Evolutionary conservation across 164 flowering plant species (phyloP), one percentile per base, ranked within the genome.

Genomic region (Protea cynaroides): DNA sequence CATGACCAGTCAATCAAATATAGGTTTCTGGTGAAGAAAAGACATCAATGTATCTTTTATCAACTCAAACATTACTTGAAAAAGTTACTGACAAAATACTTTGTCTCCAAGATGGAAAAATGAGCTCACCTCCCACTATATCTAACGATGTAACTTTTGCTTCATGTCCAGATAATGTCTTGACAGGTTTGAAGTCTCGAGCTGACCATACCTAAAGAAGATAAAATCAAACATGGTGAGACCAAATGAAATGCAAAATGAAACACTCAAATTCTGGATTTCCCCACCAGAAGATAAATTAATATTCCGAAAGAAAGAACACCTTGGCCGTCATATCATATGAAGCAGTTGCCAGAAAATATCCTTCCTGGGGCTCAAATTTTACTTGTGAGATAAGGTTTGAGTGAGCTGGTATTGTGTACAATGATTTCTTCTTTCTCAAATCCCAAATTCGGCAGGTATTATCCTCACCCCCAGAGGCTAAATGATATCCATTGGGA

Each of bases 291-390:
- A 15, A 53, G 11, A 58, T 51, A 29, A 8, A n/a, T 64, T 13
- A 13, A 7, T 47, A 29, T 13, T 49, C 0, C 43, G 49, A 67
- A 65, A 56, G 25, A 51, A 52, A 17, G 0, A 57, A 25, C 61
- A 92, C 99, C 97, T 90, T 91, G 17, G 88, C 94, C 46, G 90
- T 89, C 83, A 75, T 88, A 81, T 95, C 99, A 79, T 80, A 88
- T 7, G 97, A 88, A 47, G 88, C 86, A 34, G 99, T 92, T 49
- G 80, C 86, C 71, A 95, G 71, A 74, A 83, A 90, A 74, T 90
- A 95, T 43, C 99, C 99, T 61, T 92, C 97, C 65, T 89, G 94
- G 43, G 97, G 94, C 74, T 95, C 99, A 71, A 75, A 95, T 71
- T 88, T 92, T 69, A 95, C 92, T 82, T 88, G 88, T 23, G 99